Base-by-base conservation (phyloP, 257 asterid genomes). In the Solanum virginianum region DNA sequence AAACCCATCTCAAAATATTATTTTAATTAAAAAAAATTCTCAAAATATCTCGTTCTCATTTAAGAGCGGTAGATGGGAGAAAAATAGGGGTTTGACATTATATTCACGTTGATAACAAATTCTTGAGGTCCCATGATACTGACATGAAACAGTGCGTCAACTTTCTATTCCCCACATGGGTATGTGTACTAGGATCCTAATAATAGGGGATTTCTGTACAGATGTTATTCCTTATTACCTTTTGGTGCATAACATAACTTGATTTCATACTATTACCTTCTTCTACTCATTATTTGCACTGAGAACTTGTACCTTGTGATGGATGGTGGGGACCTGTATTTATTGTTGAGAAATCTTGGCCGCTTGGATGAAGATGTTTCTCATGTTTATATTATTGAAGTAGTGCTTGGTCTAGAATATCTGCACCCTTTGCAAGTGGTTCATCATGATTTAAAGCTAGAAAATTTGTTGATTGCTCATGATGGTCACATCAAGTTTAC, bases 301-400 rank as follows among this genome's bases (percentile, higher is more conserved):
- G 98, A 97, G 65, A 97, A 97, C 90, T 88, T 97, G 92, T 97
- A 97, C 89, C 98, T 97, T 82, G 99, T 97, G 72, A 97, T 97
- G 98, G 99, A 97, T 86, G 99, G 98, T 24, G 99, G 99, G 86
- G 99, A 97, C 93, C 95, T 97, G 65, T 97, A 97, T 88, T 97
- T 98, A 20, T 89, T 97, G 71, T 91, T 97, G 92, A 94, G 99
- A 88, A 97, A 97, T 92, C 93, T 97, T 45, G 97, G 99, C 80
- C 94, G 98, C 93, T 90, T 97, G 84, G 98, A 97, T 84, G 98
- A 97, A 92, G 99, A 95, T 85, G 98, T 97, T 82, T 93, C 98
- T 85, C 98, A 98, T 69, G 95, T 97, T 68, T 97, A 97, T 89
- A 91, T 97, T 17, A 98, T 98, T 56, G 99, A 97, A 97, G 98